A percentile compares a stretch with the other conserved stretches of the same genome.
Conservation (phyloP, 768 basidiomycete species). For the Lanmaoa rubissima region DNA sequence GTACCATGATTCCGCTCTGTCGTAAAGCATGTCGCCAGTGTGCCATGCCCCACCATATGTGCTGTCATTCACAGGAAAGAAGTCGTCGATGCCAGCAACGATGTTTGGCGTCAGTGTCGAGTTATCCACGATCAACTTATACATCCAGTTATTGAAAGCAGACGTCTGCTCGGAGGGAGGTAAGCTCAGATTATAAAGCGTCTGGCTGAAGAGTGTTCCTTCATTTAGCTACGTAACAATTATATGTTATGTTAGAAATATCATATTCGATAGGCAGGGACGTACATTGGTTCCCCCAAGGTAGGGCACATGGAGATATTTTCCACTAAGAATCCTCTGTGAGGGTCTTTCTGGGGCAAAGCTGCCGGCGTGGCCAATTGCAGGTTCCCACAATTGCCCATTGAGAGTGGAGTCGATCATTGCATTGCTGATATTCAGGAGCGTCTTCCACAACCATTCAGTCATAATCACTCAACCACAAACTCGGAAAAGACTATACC, state of each 20-base stretch:
- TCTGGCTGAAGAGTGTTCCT: constrained; percentile 6
- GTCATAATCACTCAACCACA: neutral
- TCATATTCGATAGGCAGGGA: neutral
- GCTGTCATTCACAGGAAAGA: constrained; percentile 51
- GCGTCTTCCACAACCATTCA: constrained; percentile 33
- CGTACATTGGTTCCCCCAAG: constrained; percentile 56
- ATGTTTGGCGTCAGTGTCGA: constrained; percentile 27
- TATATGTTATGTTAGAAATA: neutral
- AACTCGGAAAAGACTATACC: neutral
- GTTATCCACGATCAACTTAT: constrained; percentile 50
- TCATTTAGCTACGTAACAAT: constrained; percentile 11
- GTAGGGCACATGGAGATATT: constrained; percentile 54
- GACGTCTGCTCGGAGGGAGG: constrained; percentile 40
- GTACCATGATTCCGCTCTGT: constrained; percentile 56
- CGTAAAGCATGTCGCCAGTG: constrained; percentile 59
- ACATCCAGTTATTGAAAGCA: constrained; percentile 48
- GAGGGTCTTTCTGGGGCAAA: constrained; percentile 48
- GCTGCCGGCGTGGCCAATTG: constrained; percentile 51
- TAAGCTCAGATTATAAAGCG: constrained; percentile 39
- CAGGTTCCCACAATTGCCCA: constrained; percentile 54
- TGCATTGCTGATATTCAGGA: constrained; percentile 46
- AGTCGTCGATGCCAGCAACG: constrained; percentile 37
- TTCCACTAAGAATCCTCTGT: constrained; percentile 40
- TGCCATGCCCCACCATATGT: constrained; percentile 50
- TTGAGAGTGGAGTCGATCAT: constrained; percentile 49